Evolutionary conservation across 2,329 filamentous ascomycete species (phyloP).

Genomic region (Dothistroma pini): DNA sequence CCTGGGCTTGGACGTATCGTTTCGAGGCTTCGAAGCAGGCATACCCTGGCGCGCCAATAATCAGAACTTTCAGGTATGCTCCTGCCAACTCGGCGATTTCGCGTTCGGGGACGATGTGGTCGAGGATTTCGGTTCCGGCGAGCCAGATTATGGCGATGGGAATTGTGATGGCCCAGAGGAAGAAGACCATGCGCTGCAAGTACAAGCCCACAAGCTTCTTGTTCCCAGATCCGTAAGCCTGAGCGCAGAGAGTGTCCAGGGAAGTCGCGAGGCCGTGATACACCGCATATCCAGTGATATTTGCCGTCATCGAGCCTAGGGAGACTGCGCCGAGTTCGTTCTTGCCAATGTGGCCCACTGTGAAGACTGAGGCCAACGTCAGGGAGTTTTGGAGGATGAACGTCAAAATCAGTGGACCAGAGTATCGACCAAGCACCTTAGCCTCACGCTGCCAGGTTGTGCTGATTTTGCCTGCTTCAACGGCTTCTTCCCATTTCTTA

Average conservation of each 20-base stretch:
- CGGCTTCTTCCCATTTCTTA: slow-evolving; percentile 80
- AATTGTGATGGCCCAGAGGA: slow-evolving; percentile 67
- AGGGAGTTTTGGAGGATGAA: slow-evolving; percentile 49
- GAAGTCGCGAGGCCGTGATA: slow-evolving; percentile 73
- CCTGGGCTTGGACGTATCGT: slow-evolving; percentile 84
- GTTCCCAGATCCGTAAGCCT: slow-evolving; percentile 88
- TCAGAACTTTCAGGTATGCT: slow-evolving; percentile 66
- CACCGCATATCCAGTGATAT: slow-evolving; percentile 47
- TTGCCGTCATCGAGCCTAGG: slow-evolving; percentile 48
- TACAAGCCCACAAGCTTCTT: slow-evolving; percentile 85
- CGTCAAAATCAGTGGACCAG: slow-evolving; percentile 44
- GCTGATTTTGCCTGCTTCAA: slow-evolving; percentile 72
- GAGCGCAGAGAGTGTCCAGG: slow-evolving; percentile 86
- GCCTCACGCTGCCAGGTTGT: slow-evolving; percentile 90
- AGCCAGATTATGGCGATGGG: slow-evolving; percentile 72
- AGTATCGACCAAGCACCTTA: slow-evolving; percentile 63
- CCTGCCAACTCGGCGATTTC: slow-evolving; percentile 69
- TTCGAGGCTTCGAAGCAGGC: slow-evolving; percentile 75
- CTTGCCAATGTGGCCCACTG: slow-evolving; percentile 49
- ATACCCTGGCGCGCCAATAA: slow-evolving; percentile 70
- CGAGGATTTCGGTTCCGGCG: slow-evolving; percentile 62
- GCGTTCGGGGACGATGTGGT: slow-evolving; percentile 63
- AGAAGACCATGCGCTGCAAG: slow-evolving; percentile 75
- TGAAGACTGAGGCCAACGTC: slow-evolving; percentile 48
- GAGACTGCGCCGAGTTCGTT: slow-evolving; percentile 48